Base-by-base conservation (phyloP, 108 stramenopile genomes). In the Nitzschia putrida region DNA sequence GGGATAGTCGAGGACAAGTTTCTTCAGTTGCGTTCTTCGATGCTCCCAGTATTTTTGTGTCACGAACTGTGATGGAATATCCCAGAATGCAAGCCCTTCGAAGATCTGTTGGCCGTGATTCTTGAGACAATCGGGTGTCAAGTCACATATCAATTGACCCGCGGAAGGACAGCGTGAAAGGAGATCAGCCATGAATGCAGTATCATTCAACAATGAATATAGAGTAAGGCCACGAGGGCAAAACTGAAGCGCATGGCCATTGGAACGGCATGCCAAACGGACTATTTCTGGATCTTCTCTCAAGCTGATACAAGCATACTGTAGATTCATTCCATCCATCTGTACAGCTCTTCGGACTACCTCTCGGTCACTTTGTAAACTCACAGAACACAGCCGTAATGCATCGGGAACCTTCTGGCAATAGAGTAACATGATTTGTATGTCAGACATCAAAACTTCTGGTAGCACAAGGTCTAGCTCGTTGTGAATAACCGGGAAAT, bases 371-470 rank as follows among this genome's bases (percentile, higher is more conserved):
- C 74, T 37, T 12, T 68, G 53, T 13, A 80, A 50, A 0, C 59
- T 68, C 25, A 69, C 64, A 7, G 60, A 49, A 58, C 73, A 74
- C 23, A 70, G 65, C 37, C 74, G 68, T 2, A 80, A 39, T 14
- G 64, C 51, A 1, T 4, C 29, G 6, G 79, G 79, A n/a, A 80
- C 74, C 42, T 66, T 54, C n/a, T 44, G 51, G 45, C 79, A 80
- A 71, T 74, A 80, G 10, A 61, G 73, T 49, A 80, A 26, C 64
- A 73, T 69, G 57, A 80, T 64, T 34, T 80, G 64, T 37, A 66
- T 69, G 42, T 80, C 79, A 2, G 41, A 5, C 16, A 18, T 59
- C 25, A 69, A 45, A 39, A 64, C 71, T 18, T 42, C 61, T 14
- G 79, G 79, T 0, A 80, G 45, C 3, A 64, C 63, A 21, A 73